phyloP scores from a whole-genome alignment of 352 stramenopile genomes.

The Globisporangium spinosum region DNA sequence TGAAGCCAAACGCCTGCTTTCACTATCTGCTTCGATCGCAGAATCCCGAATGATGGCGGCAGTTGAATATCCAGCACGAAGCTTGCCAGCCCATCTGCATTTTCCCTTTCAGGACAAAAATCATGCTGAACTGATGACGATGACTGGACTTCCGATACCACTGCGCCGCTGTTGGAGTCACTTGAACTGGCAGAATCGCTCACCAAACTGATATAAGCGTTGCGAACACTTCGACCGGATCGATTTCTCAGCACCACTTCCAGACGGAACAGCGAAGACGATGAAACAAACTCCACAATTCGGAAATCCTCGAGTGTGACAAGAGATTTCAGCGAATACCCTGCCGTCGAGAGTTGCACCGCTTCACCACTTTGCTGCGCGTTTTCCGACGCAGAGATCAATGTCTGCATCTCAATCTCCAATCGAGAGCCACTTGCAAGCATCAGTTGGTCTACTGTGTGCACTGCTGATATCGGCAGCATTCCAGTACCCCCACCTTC shows the following conservation, averaged over 20 bases:
- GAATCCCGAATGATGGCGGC: conserved; percentile 5
- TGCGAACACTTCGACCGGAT: conserved; percentile 16
- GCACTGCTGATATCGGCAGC: background rate
- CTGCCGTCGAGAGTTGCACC: background rate
- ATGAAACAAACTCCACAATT: conserved; percentile 36
- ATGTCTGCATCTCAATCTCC: conserved; percentile 7
- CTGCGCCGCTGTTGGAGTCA: background rate
- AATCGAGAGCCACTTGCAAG: background rate
- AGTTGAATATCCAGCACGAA: conserved; percentile 11
- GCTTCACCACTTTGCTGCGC: background rate
- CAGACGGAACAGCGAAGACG: conserved; percentile 28
- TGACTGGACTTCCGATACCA: background rate
- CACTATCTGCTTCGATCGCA: conserved; percentile 4
- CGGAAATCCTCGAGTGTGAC: conserved; percentile 30
- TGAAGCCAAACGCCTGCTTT: conserved; percentile 21
- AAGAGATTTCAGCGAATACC: conserved; percentile 15
- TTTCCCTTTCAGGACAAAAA: conserved; percentile 3
- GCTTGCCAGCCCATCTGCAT: background rate
- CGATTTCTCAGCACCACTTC: conserved; percentile 31
- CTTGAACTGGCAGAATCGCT: background rate
- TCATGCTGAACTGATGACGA: conserved; percentile 5
- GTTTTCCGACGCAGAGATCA: conserved; percentile 4
- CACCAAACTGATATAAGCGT: conserved; percentile 29
- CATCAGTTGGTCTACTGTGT: background rate
- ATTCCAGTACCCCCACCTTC: background rate